These are phyloP conservation scores for Ceratocystis albifundus DNA, from an alignment of 2,329 filamentous ascomycete species.

Conservation along the genomic window DNA sequence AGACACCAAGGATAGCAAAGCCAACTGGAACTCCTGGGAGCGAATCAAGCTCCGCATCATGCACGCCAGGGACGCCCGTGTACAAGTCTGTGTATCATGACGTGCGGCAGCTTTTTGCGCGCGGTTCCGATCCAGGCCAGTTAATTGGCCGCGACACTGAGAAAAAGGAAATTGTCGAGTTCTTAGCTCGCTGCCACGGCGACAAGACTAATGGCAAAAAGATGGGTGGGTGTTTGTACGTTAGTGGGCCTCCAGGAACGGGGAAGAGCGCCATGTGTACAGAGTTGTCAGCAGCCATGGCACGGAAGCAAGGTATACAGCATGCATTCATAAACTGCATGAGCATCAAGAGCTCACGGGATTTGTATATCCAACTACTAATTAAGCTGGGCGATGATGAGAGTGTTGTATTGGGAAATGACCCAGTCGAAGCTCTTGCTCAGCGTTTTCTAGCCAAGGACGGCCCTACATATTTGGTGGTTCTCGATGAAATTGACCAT, in stretches of 20 bases:
- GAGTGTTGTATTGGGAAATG: conserved; percentile 30
- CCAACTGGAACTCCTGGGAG: conserved; percentile 12
- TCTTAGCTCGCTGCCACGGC: conserved; percentile 54
- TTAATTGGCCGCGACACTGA: conserved; percentile 67
- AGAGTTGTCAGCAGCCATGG: conserved; percentile 56
- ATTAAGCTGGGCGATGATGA: conserved; percentile 52
- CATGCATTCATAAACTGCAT: conserved; percentile 89
- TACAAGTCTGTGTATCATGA: conserved; percentile 63
- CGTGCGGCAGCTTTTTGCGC: conserved; percentile 76
- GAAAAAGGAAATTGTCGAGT: conserved; percentile 52
- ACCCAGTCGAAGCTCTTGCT: conserved; percentile 28
- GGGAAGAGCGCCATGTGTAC: conserved; percentile 92
- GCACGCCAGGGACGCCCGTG: background rate
- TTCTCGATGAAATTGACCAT: conserved; percentile 90
- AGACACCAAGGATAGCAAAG: conserved; percentile 43
- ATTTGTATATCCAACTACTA: conserved; percentile 70
- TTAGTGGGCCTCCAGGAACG: conserved; percentile 90
- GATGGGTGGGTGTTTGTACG: conserved; percentile 74
- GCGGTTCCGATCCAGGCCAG: conserved; percentile 61
- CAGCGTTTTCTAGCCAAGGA: conserved; percentile 20
- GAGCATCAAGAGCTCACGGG: conserved; percentile 79
- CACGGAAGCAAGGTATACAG: conserved; percentile 44
- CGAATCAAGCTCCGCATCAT: conserved; percentile 4
- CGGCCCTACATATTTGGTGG: conserved; percentile 59
- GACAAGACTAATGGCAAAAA: conserved; percentile 46